Evolutionary conservation across 2,329 filamentous ascomycete species (phyloP).

Genomic region (Plenodomus biglobosus): DNA sequence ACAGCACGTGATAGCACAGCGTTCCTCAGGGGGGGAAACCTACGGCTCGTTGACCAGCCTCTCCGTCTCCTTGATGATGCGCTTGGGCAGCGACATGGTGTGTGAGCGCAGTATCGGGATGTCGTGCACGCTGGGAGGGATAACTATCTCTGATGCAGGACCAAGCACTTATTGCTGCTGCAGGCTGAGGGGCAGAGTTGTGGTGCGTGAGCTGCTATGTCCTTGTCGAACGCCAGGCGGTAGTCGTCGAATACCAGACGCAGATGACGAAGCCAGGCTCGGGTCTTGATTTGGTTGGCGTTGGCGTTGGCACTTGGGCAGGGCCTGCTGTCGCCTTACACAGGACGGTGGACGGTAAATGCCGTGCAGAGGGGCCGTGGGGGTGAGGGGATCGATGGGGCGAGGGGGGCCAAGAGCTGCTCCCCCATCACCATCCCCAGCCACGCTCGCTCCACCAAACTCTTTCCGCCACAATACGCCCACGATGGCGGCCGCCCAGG

Average conservation of each 20-base stretch:
- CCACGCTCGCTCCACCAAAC: constrained; percentile 7
- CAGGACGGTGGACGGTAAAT: background rate
- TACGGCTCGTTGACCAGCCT: constrained; percentile 95
- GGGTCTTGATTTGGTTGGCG: constrained; percentile 1
- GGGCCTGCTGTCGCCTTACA: too few relatives aligned
- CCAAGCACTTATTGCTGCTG: too few relatives aligned
- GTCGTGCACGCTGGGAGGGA: background rate
- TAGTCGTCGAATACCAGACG: constrained; percentile 4
- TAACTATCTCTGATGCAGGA: background rate
- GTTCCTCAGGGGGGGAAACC: constrained; percentile 47
- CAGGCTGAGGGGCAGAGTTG: too few relatives aligned
- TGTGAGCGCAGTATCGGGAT: constrained; percentile 2
- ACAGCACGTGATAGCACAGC: too few relatives aligned
- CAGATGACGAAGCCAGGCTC: constrained; percentile 8
- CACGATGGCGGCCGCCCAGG: constrained; percentile 27
- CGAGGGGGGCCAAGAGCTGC: background rate
- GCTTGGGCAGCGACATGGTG: constrained; percentile 76
- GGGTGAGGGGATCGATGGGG: constrained; percentile 2
- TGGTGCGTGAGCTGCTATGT: too few relatives aligned
- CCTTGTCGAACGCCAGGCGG: too few relatives aligned
- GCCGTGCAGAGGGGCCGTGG: background rate
- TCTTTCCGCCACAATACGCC: background rate
- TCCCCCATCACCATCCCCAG: background rate
- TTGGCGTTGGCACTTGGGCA: background rate
- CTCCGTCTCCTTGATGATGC: constrained; percentile 98